Evolutionary conservation across 164 flowering plant genomes (phyloP).

Genomic region (Aristolochia fimbriata): DNA sequence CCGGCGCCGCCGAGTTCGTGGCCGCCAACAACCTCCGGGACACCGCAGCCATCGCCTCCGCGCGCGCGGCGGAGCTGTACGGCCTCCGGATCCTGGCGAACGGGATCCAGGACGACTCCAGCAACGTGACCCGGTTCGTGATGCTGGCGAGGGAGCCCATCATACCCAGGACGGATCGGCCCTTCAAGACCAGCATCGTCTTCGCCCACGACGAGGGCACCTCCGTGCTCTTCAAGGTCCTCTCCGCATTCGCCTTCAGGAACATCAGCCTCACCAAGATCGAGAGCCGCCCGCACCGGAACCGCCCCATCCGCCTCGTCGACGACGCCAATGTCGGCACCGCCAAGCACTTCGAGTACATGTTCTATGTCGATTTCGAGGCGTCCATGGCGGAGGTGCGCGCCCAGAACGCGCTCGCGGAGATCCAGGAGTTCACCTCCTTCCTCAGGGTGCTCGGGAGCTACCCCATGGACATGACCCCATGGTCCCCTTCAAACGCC

Average conservation of each 20-base stretch:
- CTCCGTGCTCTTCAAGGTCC: conserved; percentile 39
- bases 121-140: conserved; percentile 41
- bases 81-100: conserved; percentile 21
- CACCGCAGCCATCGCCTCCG: conserved; percentile 29
- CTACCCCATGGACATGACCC: conserved; percentile 50
- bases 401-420: conserved; percentile 66
- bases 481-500: conserved; percentile 24
- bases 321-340: conserved; percentile 36
- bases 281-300: conserved; percentile 41
- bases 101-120: conserved; percentile 39
- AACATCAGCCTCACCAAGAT: conserved; percentile 46
- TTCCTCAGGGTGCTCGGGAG: conserved; percentile 44
- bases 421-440: conserved; percentile 53
- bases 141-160: conserved; percentile 53
- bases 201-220: conserved; percentile 45
- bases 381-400: conserved; percentile 82
- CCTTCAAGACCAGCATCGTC: conserved; percentile 53
- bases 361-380: conserved; percentile 73
- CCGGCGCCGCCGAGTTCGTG: conserved; percentile 26
- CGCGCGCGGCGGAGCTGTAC: conserved; percentile 26
- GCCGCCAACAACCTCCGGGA: conserved; percentile 17
- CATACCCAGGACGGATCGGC: conserved; percentile 38
- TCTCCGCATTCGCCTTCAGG: conserved; percentile 40
- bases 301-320: conserved; percentile 30
- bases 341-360: conserved; percentile 63